Evolutionary conservation across 129 eudicot genomes (phyloP), one percentile per base, ranked within the genome.

Genomic region (sunflower (Helianthus annuus)): DNA sequence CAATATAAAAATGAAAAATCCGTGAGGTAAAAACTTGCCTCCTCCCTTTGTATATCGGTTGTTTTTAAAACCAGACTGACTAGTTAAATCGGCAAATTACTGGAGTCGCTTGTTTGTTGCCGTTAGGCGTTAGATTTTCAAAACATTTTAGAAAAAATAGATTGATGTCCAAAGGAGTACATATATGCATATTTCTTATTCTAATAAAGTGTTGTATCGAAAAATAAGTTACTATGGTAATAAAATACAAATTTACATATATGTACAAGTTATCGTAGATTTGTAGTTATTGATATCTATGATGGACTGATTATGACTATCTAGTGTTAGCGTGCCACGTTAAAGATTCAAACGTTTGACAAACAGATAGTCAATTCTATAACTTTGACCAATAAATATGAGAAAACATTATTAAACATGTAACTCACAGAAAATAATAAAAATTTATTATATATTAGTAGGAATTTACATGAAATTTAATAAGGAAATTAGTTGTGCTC

Each of bases 261-360:
- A 58, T 58, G 40, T 58, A 10, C 39, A 24, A 27, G 10, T 10
- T 58, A 29, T 58, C 40, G 14, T 40, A 17, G 10, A 24, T 11
- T 58, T 53, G 14, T 65, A 38, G 17, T 64, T 42, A 64, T n/a
- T 19, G 39, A 36, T 49, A 19, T 57, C 39, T 46, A 57, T 65
- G 44, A 42, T 39, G 10, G 58, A 14, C 49, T 27, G 81, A 48
- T 51, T 48, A 46, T 70, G 72, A 70, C 65, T 5, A 24, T 62
- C 49, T 48, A 48, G 46, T 70, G 66, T 24, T 69, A 52, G 58
- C 65, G 70, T 62, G 71, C 66, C 76, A 70, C 81, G 81, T 70
- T 42, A 52, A 14, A 48, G 15, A 24, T 66, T 54, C 58, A 48
- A 42, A 53, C 55, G 79, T 77, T 70, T 70, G 49, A 77, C 71